phyloP scores from a whole-genome alignment of 768 basidiomycete genomes.

The Chiua virens region DNA sequence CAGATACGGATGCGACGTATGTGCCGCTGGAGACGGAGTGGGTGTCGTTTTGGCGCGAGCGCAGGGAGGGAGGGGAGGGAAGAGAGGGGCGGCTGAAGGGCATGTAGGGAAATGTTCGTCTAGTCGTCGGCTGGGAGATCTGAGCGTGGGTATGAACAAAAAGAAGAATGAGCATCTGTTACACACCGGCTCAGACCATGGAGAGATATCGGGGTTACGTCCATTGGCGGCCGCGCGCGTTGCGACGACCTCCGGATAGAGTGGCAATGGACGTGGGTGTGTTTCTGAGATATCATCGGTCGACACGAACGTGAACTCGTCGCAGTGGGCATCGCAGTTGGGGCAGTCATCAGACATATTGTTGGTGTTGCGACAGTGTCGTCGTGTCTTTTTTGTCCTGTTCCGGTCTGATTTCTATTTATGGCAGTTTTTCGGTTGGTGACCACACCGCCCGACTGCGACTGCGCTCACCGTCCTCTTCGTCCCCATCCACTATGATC shows the following conservation, averaged over 20 bases:
- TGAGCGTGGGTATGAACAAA: constrained; percentile 8
- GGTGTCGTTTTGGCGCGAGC: constrained; percentile 31
- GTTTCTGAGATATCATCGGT: constrained; percentile 5
- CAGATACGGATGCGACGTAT: constrained; percentile 31
- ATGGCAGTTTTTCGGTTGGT: constrained; percentile 10
- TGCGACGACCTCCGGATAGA: constrained; percentile 10
- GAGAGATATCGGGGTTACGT: constrained; percentile 16
- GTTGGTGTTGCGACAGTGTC: neutral
- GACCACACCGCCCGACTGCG: constrained; percentile 14
- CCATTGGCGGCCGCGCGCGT: neutral
- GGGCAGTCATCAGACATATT: constrained; percentile 15
- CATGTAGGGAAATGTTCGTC: constrained; percentile 30
- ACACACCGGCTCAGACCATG: constrained; percentile 22
- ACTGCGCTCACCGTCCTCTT: constrained; percentile 6
- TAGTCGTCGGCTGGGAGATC: constrained; percentile 12
- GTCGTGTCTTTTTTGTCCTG: neutral
- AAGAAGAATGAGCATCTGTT: neutral
- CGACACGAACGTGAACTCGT: constrained; percentile 10
- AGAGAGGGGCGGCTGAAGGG: constrained; percentile 32
- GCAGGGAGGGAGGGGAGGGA: constrained; percentile 33
- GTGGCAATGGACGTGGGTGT: constrained; percentile 1
- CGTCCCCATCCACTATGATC: constrained; percentile 1
- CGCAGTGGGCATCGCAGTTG: neutral
- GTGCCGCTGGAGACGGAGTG: constrained; percentile 27
- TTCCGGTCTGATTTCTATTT: constrained; percentile 2